Evolutionary conservation across 139 green algal genomes (phyloP), one percentile per base, ranked within the genome.

Genomic region (Chlorella sp.): DNA sequence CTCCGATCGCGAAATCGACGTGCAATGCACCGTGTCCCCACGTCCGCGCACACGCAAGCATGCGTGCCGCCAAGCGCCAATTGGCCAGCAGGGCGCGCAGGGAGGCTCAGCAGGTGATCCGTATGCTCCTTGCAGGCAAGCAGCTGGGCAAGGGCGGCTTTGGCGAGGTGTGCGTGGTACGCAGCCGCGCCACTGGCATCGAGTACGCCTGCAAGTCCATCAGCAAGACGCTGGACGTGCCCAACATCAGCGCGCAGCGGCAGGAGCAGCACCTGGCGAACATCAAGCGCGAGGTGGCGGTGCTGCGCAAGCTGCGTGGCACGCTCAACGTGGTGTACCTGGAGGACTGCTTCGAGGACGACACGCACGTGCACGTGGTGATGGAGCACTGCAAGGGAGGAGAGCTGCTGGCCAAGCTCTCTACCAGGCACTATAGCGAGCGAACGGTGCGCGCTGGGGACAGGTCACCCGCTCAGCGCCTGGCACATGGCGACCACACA

Each of bases 361-460:
- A 92, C 22, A 62, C 69, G 3, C 31, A 70, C 22, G 80, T 75
- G 23, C 88, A 96, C 82, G 89, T 96, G 74, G 74, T 97, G n/a
- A 93, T 95, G 88, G 90, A 96, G 86, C 79, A 74, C 20, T 97
- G 92, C 82, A 68, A 70, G 24, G 92, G 92, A 1, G 92, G 92
- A 0, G 92, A 96, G 81, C 85, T 97, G 35, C 69, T 89, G 62
- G 85, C 92, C 74, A 63, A 72, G 5, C 88, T 96, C 49, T 88
- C 86, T 23, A 72, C 76, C 22, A 71, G 74, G 3, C 81, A 88
- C 62, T 97, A 95, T 83, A 90, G 79, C 17, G 92, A 97, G 74
- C 65, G 75, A 23, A 94, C 85, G 74, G 92, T 96, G 68, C 29
- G 80, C 63, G n/a, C n/a, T n/a, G n/a, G n/a, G n/a, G n/a, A n/a